Percentiles rank a stretch among this genome's conserved stretches.
Evolutionary conservation across 768 basidiomycete species (phyloP).

Genomic region (Mycena vulgaris): DNA sequence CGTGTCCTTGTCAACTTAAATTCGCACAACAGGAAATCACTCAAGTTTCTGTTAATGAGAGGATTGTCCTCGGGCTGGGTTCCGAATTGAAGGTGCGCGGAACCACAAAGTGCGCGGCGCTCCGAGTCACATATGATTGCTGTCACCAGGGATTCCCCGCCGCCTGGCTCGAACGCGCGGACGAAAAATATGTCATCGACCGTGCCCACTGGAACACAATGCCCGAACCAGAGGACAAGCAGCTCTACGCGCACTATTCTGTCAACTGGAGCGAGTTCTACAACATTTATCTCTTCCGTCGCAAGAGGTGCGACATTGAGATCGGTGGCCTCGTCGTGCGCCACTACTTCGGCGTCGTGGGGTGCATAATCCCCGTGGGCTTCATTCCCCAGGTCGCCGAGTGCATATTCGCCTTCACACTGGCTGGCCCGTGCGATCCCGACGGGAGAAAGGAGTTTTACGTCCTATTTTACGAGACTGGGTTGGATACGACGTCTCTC

Average conservation of each 20-base stretch:
- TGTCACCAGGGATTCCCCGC: not conserved
- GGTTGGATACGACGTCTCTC: not conserved
- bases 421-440: not conserved
- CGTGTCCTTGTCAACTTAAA: no score
- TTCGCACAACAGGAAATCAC: no score
- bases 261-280: not conserved
- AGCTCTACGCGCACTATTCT: not conserved
- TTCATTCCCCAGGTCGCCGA: not conserved
- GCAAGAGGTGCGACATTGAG: not conserved
- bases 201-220: not conserved
- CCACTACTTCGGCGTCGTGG: not conserved
- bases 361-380: not conserved
- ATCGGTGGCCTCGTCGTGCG: not conserved
- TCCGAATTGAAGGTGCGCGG: no score
- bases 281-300: not conserved
- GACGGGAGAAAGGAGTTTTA: slow-evolving; percentile 4
- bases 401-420: not conserved
- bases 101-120: no score
- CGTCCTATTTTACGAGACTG: not conserved
- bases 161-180: not conserved
- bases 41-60: no score
- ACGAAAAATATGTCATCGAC: not conserved
- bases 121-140: no score
- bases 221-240: not conserved
- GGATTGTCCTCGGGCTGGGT: no score